Base-by-base conservation (phyloP, 352 stramenopile species). In the Phytophthora ramorum region DNA sequence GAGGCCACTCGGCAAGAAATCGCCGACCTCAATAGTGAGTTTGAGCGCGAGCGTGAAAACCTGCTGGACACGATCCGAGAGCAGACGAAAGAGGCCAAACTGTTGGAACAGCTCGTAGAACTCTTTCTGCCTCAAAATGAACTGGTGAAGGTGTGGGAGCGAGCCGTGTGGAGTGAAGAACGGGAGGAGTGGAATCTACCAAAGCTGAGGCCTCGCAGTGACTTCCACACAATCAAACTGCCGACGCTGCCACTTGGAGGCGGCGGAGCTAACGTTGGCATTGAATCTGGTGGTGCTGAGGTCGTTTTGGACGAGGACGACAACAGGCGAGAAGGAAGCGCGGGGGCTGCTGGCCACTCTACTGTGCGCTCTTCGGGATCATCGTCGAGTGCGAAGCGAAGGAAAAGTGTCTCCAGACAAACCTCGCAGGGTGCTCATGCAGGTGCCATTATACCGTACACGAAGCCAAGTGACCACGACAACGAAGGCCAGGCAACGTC, bases 61-160 rank as follows among this genome's bases (percentile, higher is more conserved):
- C 62, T 96, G 44, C 65, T 96, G 30, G 91, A 97, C 56, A 96
- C 84, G 7, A 92, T 97, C 32, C 87, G 90, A n/a, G 89, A 96
- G 44, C 88, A 96, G 43, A 96, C 90, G 2, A 92, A 91, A 56
- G 91, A 97, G 62, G 77, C 83, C 24, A 95, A 96, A 62, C 66
- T 97, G 20, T 66, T 96, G 32, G 87, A 97, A 62, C 88, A 97
- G 47, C 81, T 97, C n/a, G 82, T 93, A 3, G 81, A 95, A 63
- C 51, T 96, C 1, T 93, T 97, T 34, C 40, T 97, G 14, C 79
- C 82, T 5, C 83, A 95, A 50, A 94, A 91, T 26, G 89, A 97
- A 43, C 69, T 97, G 5, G 81, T 92, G 16, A 94, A 96, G 52
- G 87, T 97, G 14, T 97, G 89, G 89, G 87, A 96, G 37, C 87